A percentile compares a stretch with the other conserved stretches of the same genome.
These are phyloP conservation scores for Akanthomyces muscarius DNA, from an alignment of 2,329 filamentous ascomycete species.

Conservation along the genomic window DNA sequence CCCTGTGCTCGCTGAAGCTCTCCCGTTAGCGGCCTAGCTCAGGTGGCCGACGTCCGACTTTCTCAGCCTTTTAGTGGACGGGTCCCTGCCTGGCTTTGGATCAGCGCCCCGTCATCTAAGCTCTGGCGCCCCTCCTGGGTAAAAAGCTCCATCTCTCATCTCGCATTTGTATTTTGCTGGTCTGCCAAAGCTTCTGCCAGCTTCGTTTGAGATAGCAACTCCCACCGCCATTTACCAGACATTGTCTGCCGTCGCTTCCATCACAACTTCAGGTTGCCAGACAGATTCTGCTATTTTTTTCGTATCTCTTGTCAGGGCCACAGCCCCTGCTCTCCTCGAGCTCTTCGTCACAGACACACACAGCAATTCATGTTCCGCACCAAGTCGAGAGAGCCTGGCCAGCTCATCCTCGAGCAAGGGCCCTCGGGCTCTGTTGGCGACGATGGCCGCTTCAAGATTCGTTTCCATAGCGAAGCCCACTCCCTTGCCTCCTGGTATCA, in stretches of 20 bases:
- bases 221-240: neutral
- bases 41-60: too few relatives aligned
- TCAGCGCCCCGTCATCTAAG: too few relatives aligned
- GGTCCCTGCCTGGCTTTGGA: too few relatives aligned
- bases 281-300: neutral
- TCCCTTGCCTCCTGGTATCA: conserved; percentile 13
- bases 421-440: conserved; percentile 20
- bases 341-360: neutral
- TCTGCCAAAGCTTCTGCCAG: neutral
- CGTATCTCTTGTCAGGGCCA: neutral
- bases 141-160: neutral
- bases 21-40: too few relatives aligned
- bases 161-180: neutral
- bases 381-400: conserved; percentile 21
- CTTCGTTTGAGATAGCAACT: neutral
- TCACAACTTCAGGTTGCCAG: neutral
- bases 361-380: conserved; percentile 16
- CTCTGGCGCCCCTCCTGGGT: too few relatives aligned
- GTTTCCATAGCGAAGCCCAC: conserved; percentile 19
- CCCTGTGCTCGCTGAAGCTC: too few relatives aligned
- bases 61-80: too few relatives aligned
- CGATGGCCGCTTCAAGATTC: conserved; percentile 23
- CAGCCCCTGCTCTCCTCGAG: too few relatives aligned
- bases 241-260: neutral
- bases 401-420: conserved; percentile 19